Conservation (phyloP, 106 monocot species). For the Allium fistulosum region DNA sequence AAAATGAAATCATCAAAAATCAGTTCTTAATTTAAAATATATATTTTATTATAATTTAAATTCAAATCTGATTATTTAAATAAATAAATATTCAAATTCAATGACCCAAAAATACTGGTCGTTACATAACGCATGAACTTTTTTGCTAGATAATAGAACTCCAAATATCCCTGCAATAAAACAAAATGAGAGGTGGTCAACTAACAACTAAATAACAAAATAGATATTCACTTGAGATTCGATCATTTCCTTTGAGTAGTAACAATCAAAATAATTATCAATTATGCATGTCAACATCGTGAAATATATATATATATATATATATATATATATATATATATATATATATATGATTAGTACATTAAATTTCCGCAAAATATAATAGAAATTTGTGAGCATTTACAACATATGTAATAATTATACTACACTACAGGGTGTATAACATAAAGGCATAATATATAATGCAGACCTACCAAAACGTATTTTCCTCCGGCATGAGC, state of each 20-base stretch:
- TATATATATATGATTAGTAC: no score
- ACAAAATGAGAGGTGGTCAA: neutral
- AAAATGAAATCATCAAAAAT: no score
- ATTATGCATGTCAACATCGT: slow-evolving; percentile 85
- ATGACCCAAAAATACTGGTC: neutral
- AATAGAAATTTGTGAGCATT: no score
- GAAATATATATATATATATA: neutral
- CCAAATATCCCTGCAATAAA: neutral
- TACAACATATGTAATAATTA: no score
- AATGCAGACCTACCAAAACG: slow-evolving; percentile 74
- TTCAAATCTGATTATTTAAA: no score
- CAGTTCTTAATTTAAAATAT: slow-evolving; percentile 91
- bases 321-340: no score
- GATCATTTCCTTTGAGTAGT: slow-evolving; percentile 88
- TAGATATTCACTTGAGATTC: slow-evolving; percentile 80
- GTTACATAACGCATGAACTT: neutral
- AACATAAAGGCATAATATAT: neutral
- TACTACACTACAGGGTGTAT: no score
- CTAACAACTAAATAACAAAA: slow-evolving; percentile 1
- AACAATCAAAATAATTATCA: slow-evolving; percentile 94
- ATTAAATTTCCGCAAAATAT: no score
- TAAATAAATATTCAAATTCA: no score
- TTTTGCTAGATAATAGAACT: neutral
- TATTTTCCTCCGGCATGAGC: slow-evolving; percentile 90
- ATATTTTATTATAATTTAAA: slow-evolving; percentile 31